A percentile compares a stretch with the other conserved stretches of the same genome.
phyloP scores from a whole-genome alignment of 2,329 filamentous ascomycete genomes.

The Capronia epimyces region DNA sequence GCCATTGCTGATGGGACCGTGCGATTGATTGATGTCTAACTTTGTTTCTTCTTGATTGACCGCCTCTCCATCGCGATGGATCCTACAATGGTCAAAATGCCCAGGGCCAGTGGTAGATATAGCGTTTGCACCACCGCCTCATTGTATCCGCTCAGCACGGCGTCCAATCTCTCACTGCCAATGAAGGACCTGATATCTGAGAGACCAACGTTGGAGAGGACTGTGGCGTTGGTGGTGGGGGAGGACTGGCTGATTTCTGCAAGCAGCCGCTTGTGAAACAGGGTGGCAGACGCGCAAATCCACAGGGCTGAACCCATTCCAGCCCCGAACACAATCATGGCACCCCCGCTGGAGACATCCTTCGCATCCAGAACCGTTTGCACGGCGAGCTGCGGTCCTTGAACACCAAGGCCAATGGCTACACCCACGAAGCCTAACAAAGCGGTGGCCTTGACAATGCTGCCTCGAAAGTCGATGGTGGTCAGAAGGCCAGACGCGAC shows the following conservation, averaged over 20 bases:
- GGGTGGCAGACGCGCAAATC: constrained; percentile 16
- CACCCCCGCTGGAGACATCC: constrained; percentile 26
- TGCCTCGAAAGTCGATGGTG: constrained; percentile 11
- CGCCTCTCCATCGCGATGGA: constrained; percentile 12
- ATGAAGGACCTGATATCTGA: constrained; percentile 15
- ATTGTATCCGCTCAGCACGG: constrained; percentile 17
- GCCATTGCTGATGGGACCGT: too few relatives aligned
- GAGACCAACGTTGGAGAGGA: constrained; percentile 11
- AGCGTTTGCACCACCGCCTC: constrained; percentile 16
- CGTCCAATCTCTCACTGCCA: constrained; percentile 10
- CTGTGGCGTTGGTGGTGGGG: constrained; percentile 12
- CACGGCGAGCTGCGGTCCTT: constrained; percentile 21
- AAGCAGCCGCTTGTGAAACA: constrained; percentile 16
- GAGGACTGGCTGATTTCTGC: constrained; percentile 8
- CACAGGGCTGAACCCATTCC: constrained; percentile 14
- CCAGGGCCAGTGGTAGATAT: constrained; percentile 20
- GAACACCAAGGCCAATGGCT: constrained; percentile 29
- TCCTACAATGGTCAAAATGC: constrained; percentile 12
- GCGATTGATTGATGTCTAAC: too few relatives aligned
- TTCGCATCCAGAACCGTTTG: constrained; percentile 27
- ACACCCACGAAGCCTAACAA: constrained; percentile 31
- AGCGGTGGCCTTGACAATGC: constrained; percentile 28
- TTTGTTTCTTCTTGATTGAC: constrained; percentile 18
- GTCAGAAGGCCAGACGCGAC: constrained; percentile 30
- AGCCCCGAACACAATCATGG: constrained; percentile 33